Evolutionary conservation across 2,329 filamentous ascomycete species (phyloP), one percentile per base, ranked within the genome.

Genomic region (Penicillium brevicompactum): DNA sequence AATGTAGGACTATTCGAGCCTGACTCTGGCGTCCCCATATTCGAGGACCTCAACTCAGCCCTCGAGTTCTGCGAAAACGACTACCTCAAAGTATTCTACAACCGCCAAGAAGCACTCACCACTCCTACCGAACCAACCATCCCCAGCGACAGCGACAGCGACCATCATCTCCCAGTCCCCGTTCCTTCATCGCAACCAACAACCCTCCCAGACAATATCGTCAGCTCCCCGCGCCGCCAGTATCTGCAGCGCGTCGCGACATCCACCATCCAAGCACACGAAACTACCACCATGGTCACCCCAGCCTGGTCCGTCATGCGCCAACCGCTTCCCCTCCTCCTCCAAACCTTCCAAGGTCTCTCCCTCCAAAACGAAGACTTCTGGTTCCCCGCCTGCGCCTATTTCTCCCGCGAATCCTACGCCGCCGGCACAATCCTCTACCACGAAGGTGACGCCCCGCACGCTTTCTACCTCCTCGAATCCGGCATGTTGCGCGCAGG

Each of bases 41-140:
- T 97, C 63, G 89, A 92, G 41, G 88, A 95, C 60, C 84, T 99
- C 50, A 99, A 99, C 71, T 92, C 91, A 5, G 93, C 93, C 0
- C 81, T 99, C 1, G 94, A 99, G 70, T 90, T 87, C 61, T 97
- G 93, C 73, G 94, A 99, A 70, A 99, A 99, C 65, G 90, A 96
- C 66, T 84, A 97, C 5, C 82, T 99, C 42, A 92, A 90, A 67
- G 88, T 88, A 0, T 84, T 92, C 37, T 93, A 93, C 68, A 83
- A 82, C 37, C 85, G 83, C 60, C 88, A 87, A 63, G 87, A 90
- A 55, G 69, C 67, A 11, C 55, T 73, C n/a, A 38, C 64, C 18
- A 67, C 54, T 10, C 58, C 62, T 10, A 49, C 47, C 10, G 56
- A 54, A 11, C n/a, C 61, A n/a, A 40, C 51, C 10, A 40, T 27